Conservation (phyloP, 2,329 filamentous ascomycete species). For the Cyphellophora europaea region DNA sequence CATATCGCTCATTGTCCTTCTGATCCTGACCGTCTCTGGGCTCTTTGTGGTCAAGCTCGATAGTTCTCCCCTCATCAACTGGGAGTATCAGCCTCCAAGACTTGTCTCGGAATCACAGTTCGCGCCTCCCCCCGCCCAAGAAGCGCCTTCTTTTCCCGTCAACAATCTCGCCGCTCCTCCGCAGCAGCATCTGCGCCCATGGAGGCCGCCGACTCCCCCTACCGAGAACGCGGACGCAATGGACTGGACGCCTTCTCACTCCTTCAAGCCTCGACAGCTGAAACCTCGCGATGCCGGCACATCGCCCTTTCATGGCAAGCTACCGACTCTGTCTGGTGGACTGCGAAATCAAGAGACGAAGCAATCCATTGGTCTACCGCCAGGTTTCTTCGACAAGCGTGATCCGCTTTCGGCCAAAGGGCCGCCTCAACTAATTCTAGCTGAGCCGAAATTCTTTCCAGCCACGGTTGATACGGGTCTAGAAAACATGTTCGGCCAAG, state of each 20-base stretch:
- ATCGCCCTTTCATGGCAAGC: constrained; percentile 33
- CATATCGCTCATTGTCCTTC: constrained; percentile 31
- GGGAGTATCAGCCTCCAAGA: constrained; percentile 12
- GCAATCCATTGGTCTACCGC: constrained; percentile 22
- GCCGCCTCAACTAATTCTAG: constrained; percentile 25
- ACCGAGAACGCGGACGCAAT: constrained; percentile 30
- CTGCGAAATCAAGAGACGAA: constrained; percentile 20
- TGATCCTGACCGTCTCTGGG: constrained; percentile 25
- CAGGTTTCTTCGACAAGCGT: constrained; percentile 24
- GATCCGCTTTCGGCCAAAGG: constrained; percentile 16
- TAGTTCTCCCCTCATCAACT: constrained; percentile 29
- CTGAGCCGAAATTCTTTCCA: constrained; percentile 38
- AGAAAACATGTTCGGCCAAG: constrained; percentile 35
- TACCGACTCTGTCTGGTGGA: constrained; percentile 31
- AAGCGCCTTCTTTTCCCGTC: constrained; percentile 21
- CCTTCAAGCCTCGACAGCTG: constrained; percentile 17
- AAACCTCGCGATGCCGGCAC: constrained; percentile 24
- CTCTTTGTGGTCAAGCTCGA: constrained; percentile 31
- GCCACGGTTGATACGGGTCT: constrained; percentile 34
- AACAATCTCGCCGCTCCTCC: constrained; percentile 16
- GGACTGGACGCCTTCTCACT: constrained; percentile 41
- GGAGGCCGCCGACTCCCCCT: constrained; percentile 27
- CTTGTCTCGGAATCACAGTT: constrained; percentile 14
- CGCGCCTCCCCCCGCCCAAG: constrained; percentile 5
- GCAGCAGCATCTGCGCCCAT: constrained; percentile 23